A percentile compares a stretch with the other conserved stretches of the same genome.
Evolutionary conservation across 176 grass and related monocot species (phyloP).

Genomic region (Lolium perenne): DNA sequence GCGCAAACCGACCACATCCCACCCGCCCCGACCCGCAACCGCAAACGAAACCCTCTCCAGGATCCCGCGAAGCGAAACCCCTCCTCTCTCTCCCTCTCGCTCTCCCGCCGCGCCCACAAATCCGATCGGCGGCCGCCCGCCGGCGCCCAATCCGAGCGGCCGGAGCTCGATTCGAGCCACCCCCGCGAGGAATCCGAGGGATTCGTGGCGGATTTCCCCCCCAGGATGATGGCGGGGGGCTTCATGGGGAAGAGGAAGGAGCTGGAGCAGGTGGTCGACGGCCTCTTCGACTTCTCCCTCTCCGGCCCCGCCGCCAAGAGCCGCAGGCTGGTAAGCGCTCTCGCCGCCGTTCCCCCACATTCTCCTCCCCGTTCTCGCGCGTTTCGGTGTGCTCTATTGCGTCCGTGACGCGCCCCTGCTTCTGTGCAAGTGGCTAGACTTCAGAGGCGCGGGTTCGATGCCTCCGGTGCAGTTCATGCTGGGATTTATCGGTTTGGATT

Average conservation of each 20-base stretch:
- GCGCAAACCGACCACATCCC: not conserved
- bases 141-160: not conserved
- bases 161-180: not conserved
- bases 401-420: not conserved
- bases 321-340: slow-evolving; percentile 57
- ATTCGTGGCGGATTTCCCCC: not conserved
- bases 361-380: not conserved
- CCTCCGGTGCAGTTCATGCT: slow-evolving; percentile 1
- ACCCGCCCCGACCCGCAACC: not conserved
- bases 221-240: slow-evolving; percentile 39
- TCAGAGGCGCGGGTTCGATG: not conserved
- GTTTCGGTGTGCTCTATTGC: not conserved
- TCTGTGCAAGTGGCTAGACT: not conserved
- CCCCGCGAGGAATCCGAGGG: slow-evolving; percentile 4
- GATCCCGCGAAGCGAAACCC: slow-evolving; percentile 39
- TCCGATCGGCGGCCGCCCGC: not conserved
- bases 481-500: slow-evolving; percentile 7
- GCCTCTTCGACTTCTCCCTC: slow-evolving; percentile 61
- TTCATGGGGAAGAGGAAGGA: slow-evolving; percentile 86
- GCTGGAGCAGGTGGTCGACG: slow-evolving; percentile 60
- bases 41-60: slow-evolving; percentile 21
- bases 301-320: slow-evolving; percentile 63
- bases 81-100: not conserved
- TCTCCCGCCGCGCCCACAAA: slow-evolving; percentile 13
- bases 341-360: not conserved